Base-by-base conservation (phyloP, 495 filamentous ascomycete genomes). In the Penicillium flavigenum region DNA sequence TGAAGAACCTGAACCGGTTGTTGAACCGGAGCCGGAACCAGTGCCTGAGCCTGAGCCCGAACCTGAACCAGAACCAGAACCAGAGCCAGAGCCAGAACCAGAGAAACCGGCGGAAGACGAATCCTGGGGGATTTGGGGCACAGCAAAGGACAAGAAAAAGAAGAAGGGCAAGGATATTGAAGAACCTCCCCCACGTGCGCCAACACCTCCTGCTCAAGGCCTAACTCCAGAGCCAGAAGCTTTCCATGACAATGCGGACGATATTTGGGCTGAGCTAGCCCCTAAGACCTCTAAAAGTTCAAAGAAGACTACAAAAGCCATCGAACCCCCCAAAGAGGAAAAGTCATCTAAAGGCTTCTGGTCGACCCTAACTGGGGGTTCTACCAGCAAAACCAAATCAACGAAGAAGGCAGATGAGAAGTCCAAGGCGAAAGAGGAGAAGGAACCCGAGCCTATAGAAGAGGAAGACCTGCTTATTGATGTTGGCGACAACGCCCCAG, bases 181-280 rank as follows among this genome's bases (percentile, higher is more conserved):
- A 32, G 77, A 74, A 42, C 76, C 71, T 49, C 79, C 77, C 61
- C 84, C 78, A 54, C 83, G 67, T 46, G 77, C 72, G 58, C 81
- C 74, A 10, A 79, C 77, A 22, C 78, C 79, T 24, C 79, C 80
- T 60, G 74, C 78, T 57, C 69, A 81, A 68, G 72, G 74, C 26
- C 60, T 77, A 12, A 74, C 66, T 17, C 77, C 72, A 19, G 81
- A 80, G 22, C 72, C 75, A 12, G 75, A 78, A 24, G 61, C 66
- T 22, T 63, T 53, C 20, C 47, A 57, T 36, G 59, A 66, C 1
- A 53, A 60, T 24, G 39, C 19, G 3, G 66, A 67, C 39, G 66
- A 69, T 27, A 64, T 73, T 12, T 81, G 76, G 76, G 73, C 72
- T 27, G 71, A 69, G 2, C 59, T 73, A 43, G 66, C 65, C 26